A percentile compares a stretch with the other conserved stretches of the same genome.
Conservation (phyloP, 2,329 filamentous ascomycete genomes). For the Mycogone perniciosa region DNA sequence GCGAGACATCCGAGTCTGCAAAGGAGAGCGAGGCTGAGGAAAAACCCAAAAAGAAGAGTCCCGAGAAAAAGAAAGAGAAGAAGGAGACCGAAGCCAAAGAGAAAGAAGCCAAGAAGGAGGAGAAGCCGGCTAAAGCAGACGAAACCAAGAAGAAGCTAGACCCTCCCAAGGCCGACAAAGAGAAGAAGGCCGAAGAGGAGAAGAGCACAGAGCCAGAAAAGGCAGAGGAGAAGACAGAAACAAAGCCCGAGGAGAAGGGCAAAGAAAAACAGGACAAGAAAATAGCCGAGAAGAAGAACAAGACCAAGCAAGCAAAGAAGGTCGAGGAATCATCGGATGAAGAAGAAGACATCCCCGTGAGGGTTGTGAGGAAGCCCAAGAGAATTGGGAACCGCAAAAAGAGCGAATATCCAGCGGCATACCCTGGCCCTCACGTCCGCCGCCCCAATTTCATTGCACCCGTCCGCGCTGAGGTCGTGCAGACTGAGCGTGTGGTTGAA, state of each 20-base stretch:
- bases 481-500: conserved; percentile 52
- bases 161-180: background rate
- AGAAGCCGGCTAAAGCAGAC: background rate
- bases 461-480: conserved; percentile 42
- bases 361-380: conserved; percentile 10
- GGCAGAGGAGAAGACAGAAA: background rate
- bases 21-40: conserved; percentile 9
- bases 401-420: conserved; percentile 22
- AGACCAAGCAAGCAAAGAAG: background rate
- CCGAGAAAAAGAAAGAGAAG: conserved; percentile 7
- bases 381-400: conserved; percentile 13
- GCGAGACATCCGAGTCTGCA: conserved; percentile 1
- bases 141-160: background rate
- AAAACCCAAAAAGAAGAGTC: background rate
- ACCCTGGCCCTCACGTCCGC: conserved; percentile 26
- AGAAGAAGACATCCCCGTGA: conserved; percentile 12
- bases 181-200: background rate
- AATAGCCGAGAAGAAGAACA: conserved; percentile 3
- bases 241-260: conserved; percentile 4
- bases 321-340: background rate
- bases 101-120: background rate
- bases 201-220: background rate
- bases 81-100: background rate
- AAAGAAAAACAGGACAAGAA: conserved; percentile 1
- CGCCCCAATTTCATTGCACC: conserved; percentile 43